A percentile compares a stretch with the other conserved stretches of the same genome.
These are phyloP conservation scores for Chalara sp. DNA, from an alignment of 2,329 filamentous ascomycete species.

Conservation along the genomic window DNA sequence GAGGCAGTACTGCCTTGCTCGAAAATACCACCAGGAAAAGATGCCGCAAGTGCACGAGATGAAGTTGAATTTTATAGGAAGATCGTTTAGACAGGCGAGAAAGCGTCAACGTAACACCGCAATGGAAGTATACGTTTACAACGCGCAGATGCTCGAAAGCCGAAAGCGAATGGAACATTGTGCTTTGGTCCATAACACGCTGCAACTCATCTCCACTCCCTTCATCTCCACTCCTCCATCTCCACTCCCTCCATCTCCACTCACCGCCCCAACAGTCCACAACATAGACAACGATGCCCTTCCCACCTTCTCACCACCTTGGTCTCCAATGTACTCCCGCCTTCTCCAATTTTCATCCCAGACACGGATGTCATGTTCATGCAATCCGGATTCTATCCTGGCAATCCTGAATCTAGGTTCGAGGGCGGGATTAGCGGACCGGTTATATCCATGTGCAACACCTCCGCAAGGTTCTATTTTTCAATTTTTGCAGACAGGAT, in stretches of 20 bases:
- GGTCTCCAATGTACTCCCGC: conserved; percentile 44
- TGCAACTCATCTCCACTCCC: conserved; percentile 57
- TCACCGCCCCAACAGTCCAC: conserved; percentile 53
- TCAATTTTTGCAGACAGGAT: conserved; percentile 64
- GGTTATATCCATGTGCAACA: conserved; percentile 67
- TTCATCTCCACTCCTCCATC: conserved; percentile 44
- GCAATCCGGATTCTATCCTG: conserved; percentile 63
- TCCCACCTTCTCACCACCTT: conserved; percentile 53
- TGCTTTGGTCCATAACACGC: conserved; percentile 71
- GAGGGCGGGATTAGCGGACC: conserved; percentile 40
- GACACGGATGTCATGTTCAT: conserved; percentile 65
- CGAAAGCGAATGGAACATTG: conserved; percentile 62
- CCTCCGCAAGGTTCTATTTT: conserved; percentile 63
- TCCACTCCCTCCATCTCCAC: conserved; percentile 43
- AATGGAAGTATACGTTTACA: no score
- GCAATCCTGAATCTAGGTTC: neutral
- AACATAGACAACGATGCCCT: conserved; percentile 56
- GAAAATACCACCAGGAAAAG: no score
- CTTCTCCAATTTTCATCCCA: conserved; percentile 62
- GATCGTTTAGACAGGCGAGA: no score
- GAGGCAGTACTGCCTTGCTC: no score
- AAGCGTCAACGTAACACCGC: no score
- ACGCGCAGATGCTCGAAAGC: conserved; percentile 45
- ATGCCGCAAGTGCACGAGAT: no score
- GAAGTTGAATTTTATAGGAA: no score